A percentile compares a stretch with the other conserved stretches of the same genome.
These are phyloP conservation scores for Miscanthus lutarioriparius DNA, from an alignment of 176 grass and related monocot species.

Conservation along the genomic window DNA sequence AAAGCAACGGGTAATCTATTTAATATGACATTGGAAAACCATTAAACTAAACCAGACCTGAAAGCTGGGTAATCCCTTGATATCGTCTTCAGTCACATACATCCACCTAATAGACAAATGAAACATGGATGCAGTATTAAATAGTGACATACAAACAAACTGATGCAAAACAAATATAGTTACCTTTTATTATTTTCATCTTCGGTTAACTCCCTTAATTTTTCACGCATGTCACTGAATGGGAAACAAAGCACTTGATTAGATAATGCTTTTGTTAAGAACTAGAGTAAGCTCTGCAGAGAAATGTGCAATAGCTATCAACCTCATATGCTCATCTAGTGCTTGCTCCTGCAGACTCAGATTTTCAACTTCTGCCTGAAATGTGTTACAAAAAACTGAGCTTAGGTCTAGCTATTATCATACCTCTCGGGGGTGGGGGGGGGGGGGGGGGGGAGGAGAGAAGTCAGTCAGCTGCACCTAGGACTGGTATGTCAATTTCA, in stretches of 20 bases:
- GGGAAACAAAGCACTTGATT: constrained; percentile 26
- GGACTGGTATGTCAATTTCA: constrained; percentile 33
- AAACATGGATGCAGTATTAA: constrained; percentile 25
- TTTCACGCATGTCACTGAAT: constrained; percentile 88
- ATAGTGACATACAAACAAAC: constrained; percentile 1
- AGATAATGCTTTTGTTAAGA: constrained; percentile 24
- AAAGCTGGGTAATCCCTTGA: constrained; percentile 92
- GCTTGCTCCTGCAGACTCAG: constrained; percentile 69
- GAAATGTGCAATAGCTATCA: constrained; percentile 26
- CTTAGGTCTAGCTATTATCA: constrained; percentile 7
- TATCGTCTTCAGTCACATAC: constrained; percentile 97
- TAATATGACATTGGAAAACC: constrained; percentile 13
- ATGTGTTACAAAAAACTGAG: constrained; percentile 33
- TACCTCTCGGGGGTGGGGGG: background rate
- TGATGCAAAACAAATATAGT: constrained; percentile 32
- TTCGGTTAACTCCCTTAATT: constrained; percentile 81
- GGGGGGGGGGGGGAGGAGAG: background rate
- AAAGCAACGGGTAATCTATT: background rate
- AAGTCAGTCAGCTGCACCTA: background rate
- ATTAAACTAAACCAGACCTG: constrained; percentile 61
- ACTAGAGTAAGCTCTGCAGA: background rate
- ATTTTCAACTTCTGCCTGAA: constrained; percentile 85
- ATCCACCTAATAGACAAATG: constrained; percentile 70
- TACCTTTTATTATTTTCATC: constrained; percentile 92
- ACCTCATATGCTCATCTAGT: constrained; percentile 88